Evolutionary conservation across 2,329 filamentous ascomycete species (phyloP).

Genomic region (Myriosclerotinia scirpicola): DNA sequence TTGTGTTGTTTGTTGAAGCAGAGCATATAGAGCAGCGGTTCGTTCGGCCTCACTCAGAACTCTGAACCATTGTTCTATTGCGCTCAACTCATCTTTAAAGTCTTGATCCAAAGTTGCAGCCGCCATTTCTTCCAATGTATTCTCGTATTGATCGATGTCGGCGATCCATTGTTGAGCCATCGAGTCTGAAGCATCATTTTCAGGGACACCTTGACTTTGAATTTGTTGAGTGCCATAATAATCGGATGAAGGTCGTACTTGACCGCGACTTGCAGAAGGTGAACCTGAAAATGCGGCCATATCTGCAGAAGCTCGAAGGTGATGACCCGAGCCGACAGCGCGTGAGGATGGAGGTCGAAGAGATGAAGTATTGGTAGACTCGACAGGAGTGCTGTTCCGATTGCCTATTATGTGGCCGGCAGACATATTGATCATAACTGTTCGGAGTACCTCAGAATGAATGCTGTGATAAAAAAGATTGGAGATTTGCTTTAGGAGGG

Average conservation of each 20-base stretch:
- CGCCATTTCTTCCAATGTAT: constrained; percentile 98
- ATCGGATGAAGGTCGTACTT: constrained; percentile 92
- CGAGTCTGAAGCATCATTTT: constrained; percentile 83
- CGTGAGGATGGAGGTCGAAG: constrained; percentile 81
- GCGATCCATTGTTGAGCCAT: constrained; percentile 98
- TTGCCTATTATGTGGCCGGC: constrained; percentile 62
- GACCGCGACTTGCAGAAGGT: constrained; percentile 60
- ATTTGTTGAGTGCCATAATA: constrained; percentile 78
- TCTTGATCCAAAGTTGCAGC: constrained; percentile 98
- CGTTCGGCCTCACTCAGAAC: constrained; percentile 95
- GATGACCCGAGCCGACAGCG: constrained; percentile 73
- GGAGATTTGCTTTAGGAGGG: constrained; percentile 18
- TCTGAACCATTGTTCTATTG: constrained; percentile 99
- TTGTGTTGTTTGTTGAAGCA: constrained; percentile 97
- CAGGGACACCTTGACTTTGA: constrained; percentile 65
- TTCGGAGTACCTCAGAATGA: constrained; percentile 13
- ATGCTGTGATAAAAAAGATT: constrained; percentile 19
- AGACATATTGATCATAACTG: constrained; percentile 53
- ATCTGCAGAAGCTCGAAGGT: constrained; percentile 92
- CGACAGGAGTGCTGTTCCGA: constrained; percentile 88
- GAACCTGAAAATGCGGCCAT: constrained; percentile 79
- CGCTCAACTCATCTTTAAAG: constrained; percentile 98
- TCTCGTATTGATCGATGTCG: constrained; percentile 98
- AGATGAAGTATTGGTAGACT: constrained; percentile 77
- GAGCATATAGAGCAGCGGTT: constrained; percentile 89